Conservation (phyloP, 768 basidiomycete species). For the Gautieria morchelliformis region DNA sequence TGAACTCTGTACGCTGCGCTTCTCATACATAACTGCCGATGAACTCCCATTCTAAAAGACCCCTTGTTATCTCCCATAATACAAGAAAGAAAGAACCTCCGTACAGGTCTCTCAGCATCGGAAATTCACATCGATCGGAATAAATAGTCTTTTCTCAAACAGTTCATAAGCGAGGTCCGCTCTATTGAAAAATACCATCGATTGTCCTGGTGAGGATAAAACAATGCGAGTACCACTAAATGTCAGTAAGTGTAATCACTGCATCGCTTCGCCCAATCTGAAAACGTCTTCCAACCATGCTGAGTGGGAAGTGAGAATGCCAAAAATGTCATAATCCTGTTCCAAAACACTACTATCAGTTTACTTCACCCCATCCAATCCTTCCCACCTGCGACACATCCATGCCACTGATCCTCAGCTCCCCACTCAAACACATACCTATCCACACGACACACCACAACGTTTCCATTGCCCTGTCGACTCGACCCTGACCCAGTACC, state of each 20-base stretch:
- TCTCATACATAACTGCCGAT: too few species aligned
- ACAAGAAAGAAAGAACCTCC: background rate
- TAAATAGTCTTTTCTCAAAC: background rate
- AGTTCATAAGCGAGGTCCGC: background rate
- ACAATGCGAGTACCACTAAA: background rate
- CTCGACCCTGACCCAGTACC: too few species aligned
- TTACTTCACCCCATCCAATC: too few species aligned
- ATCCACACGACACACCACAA: too few species aligned
- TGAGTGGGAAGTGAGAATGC: conserved; percentile 8
- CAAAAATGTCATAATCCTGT: too few species aligned
- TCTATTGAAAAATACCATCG: background rate
- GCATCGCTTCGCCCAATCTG: conserved; percentile 8
- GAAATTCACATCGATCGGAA: background rate
- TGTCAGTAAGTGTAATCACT: background rate
- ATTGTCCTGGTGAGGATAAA: background rate
- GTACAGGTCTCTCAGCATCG: background rate
- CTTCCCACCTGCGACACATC: too few species aligned
- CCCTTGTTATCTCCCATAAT: background rate
- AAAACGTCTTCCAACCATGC: conserved; percentile 3
- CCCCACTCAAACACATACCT: too few species aligned
- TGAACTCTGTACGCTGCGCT: too few species aligned
- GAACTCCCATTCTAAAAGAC: too few species aligned
- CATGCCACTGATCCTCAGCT: too few species aligned
- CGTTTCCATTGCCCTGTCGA: too few species aligned
- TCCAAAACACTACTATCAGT: too few species aligned